Conservation (phyloP, 768 basidiomycete species). For the Pleurotus cornucopiae region DNA sequence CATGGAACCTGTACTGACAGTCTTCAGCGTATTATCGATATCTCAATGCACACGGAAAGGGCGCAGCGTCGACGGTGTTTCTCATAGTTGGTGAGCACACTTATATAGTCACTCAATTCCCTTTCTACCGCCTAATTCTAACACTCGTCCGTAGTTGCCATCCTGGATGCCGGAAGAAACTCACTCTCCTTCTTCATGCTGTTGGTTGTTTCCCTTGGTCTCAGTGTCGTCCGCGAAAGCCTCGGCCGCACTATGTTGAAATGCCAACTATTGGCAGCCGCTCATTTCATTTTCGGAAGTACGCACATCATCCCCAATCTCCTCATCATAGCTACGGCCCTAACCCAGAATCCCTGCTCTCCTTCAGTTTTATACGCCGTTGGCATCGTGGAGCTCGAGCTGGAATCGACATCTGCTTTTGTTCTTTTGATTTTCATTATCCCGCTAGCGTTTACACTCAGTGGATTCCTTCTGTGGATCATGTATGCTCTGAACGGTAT, state of each 20-base stretch:
- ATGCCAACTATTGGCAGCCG: conserved; percentile 75
- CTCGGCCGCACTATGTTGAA: conserved; percentile 81
- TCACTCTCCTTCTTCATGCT: conserved; percentile 95
- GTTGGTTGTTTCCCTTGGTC: conserved; percentile 85
- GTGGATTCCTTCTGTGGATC: conserved; percentile 94
- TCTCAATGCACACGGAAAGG: conserved; percentile 81
- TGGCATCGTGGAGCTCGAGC: conserved; percentile 88
- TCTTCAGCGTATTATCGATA: conserved; percentile 84
- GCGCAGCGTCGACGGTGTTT: conserved; percentile 77
- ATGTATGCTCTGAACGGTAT: conserved; percentile 84
- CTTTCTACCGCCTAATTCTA: conserved; percentile 3
- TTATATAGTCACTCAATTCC: too few relatives aligned
- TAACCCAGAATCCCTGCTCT: neutral
- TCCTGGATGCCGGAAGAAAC: conserved; percentile 91
- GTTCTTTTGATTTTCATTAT: conserved; percentile 86
- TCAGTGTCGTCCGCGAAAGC: conserved; percentile 88
- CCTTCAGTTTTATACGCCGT: conserved; percentile 80
- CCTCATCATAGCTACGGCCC: neutral
- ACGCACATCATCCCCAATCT: conserved; percentile 21
- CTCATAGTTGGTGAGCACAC: conserved; percentile 71
- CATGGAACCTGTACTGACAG: conserved; percentile 6
- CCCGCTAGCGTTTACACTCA: conserved; percentile 93
- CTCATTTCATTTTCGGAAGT: conserved; percentile 96
- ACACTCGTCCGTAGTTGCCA: conserved; percentile 59
- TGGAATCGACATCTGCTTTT: conserved; percentile 87